Conservation (phyloP, 164 flowering plant species). For the Nymphaea thermarum region DNA sequence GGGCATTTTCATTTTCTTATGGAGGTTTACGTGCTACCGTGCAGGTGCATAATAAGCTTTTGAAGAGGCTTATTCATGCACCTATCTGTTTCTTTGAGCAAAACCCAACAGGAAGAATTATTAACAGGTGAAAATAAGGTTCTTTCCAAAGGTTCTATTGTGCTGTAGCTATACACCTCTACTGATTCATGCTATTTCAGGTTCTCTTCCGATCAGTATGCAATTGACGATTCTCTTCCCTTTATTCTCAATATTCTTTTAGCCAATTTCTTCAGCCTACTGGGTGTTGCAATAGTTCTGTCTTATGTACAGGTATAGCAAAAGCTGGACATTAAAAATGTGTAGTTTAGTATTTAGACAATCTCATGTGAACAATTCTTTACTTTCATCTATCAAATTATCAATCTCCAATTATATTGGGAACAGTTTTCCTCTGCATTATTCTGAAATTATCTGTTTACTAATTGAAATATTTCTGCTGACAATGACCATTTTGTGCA, state of each 20-base stretch:
- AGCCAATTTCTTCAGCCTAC: slow-evolving; percentile 72
- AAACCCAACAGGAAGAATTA: slow-evolving; percentile 88
- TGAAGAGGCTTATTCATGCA: slow-evolving; percentile 52
- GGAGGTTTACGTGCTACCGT: slow-evolving; percentile 90
- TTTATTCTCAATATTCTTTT: slow-evolving; percentile 93
- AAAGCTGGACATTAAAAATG: not conserved
- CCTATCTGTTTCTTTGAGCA: slow-evolving; percentile 77
- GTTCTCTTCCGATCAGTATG: slow-evolving; percentile 90
- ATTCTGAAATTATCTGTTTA: too few species aligned
- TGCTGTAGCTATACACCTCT: slow-evolving; percentile 1
- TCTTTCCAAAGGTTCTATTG: not conserved
- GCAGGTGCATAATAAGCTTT: slow-evolving; percentile 54
- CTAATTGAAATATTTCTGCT: too few species aligned
- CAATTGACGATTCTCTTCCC: slow-evolving; percentile 94
- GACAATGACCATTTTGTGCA: slow-evolving; percentile 19
- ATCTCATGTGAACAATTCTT: not conserved
- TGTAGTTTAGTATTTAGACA: not conserved
- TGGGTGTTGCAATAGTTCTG: slow-evolving; percentile 71
- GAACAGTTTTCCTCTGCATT: too few species aligned
- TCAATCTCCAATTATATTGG: too few species aligned
- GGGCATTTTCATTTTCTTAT: slow-evolving; percentile 92
- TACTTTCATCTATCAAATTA: too few species aligned
- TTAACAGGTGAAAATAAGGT: slow-evolving; percentile 55
- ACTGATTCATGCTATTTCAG: slow-evolving; percentile 22
- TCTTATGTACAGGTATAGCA: slow-evolving; percentile 69